These are phyloP conservation scores for Nicotiana benthamiana DNA, from an alignment of 257 asterid species.

Conservation along the genomic window DNA sequence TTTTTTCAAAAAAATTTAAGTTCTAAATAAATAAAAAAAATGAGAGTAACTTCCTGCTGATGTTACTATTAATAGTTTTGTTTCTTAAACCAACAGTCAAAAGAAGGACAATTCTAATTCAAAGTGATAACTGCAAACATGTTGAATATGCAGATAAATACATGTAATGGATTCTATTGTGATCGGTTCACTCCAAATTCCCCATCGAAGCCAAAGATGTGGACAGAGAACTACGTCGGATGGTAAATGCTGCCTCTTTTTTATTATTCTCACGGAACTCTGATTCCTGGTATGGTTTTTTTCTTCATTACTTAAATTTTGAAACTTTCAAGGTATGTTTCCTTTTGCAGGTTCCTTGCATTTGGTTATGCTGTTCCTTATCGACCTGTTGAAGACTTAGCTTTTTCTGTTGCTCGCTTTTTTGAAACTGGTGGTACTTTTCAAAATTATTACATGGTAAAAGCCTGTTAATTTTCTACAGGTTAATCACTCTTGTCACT, in stretches of 20 bases:
- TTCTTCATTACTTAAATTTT: neutral
- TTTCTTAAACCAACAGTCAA: neutral
- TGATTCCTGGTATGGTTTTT: neutral
- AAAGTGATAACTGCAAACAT: neutral
- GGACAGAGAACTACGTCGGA: slow-evolving; percentile 84
- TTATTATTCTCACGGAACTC: neutral
- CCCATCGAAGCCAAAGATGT: slow-evolving; percentile 58
- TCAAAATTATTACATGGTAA: slow-evolving; percentile 83
- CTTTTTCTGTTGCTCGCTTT: slow-evolving; percentile 84
- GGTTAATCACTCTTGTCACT: neutral
- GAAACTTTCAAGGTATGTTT: neutral
- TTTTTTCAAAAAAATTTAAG: too few species aligned
- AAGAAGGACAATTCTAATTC: neutral
- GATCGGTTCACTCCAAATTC: slow-evolving; percentile 71
- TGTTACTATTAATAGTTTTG: neutral
- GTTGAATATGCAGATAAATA: slow-evolving; percentile 57
- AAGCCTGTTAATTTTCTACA: neutral
- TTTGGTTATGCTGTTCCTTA: slow-evolving; percentile 74
- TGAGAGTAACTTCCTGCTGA: neutral
- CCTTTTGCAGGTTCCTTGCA: slow-evolving; percentile 56
- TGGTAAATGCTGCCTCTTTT: slow-evolving; percentile 33
- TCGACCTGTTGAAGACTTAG: slow-evolving; percentile 77
- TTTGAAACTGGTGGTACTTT: slow-evolving; percentile 79
- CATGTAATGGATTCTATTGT: slow-evolving; percentile 77
- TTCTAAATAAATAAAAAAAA: neutral